phyloP scores from a whole-genome alignment of 768 basidiomycete genomes.

The Boletus rubroflammeus region DNA sequence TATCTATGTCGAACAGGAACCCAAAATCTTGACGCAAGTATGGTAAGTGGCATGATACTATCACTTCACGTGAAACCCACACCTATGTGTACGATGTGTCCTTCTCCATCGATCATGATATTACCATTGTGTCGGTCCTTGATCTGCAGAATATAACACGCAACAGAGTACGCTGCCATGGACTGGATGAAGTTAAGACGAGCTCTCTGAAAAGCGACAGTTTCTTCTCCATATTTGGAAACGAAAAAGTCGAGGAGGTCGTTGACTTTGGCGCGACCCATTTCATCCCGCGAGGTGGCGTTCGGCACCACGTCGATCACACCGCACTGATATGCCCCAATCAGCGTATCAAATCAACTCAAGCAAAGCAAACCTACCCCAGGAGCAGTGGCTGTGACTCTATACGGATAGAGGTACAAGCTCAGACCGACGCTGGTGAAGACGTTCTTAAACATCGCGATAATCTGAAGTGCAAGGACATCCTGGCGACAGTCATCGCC shows the following conservation, averaged over 20 bases:
- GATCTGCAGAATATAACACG: slow-evolving; percentile 97
- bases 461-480: slow-evolving; percentile 93
- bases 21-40: slow-evolving; percentile 69
- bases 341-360: not conserved
- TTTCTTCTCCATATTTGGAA: slow-evolving; percentile 89
- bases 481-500: slow-evolving; percentile 99
- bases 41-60: slow-evolving; percentile 5
- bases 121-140: slow-evolving; percentile 99
- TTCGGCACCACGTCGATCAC: slow-evolving; percentile 99
- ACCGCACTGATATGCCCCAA: slow-evolving; percentile 69
- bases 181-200: slow-evolving; percentile 96
- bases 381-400: slow-evolving; percentile 94
- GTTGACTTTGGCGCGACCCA: slow-evolving; percentile 98
- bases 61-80: slow-evolving; percentile 22
- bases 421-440: slow-evolving; percentile 86
- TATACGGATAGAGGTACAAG: slow-evolving; percentile 91
- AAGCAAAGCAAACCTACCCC: slow-evolving; percentile 56
- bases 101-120: slow-evolving; percentile 98
- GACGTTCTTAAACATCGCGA: slow-evolving; percentile 99
- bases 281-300: slow-evolving; percentile 96
- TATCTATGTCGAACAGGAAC: slow-evolving; percentile 97
- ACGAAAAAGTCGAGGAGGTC: slow-evolving; percentile 93
- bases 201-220: slow-evolving; percentile 85
- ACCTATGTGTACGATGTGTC: slow-evolving; percentile 97
- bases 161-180: slow-evolving; percentile 98